phyloP scores from a whole-genome alignment of 140 eudicot genomes.

The Ambrosia hybrid region DNA sequence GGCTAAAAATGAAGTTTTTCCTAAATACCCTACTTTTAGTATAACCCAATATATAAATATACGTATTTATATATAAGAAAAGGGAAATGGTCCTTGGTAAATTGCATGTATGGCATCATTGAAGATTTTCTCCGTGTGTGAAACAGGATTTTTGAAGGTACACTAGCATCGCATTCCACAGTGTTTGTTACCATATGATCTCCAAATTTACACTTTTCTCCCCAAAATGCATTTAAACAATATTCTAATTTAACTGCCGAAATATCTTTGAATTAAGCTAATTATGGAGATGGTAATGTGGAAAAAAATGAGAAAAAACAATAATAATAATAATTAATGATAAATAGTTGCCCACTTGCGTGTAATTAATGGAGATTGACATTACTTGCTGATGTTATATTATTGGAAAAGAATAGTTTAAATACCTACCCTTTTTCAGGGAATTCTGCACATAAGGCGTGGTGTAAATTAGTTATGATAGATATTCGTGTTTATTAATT shows the following conservation, averaged over 20 bases:
- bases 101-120: slow-evolving; percentile 41
- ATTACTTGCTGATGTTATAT: neutral
- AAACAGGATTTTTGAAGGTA: slow-evolving; percentile 39
- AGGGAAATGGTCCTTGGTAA: slow-evolving; percentile 41
- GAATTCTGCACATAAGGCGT: neutral
- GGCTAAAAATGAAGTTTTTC: too few species aligned
- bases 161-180: slow-evolving; percentile 30
- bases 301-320: neutral
- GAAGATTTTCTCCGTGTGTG: slow-evolving; percentile 43
- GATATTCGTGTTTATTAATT: too few species aligned
- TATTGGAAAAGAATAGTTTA: neutral
- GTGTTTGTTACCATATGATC: slow-evolving; percentile 38
- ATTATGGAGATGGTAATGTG: slow-evolving; percentile 1
- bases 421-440: neutral
- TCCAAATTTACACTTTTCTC: slow-evolving; percentile 32
- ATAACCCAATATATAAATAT: neutral
- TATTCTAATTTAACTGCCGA: neutral
- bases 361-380: neutral
- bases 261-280: neutral
- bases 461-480: neutral
- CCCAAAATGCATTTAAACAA: neutral
- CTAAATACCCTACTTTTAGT: too few species aligned
- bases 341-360: slow-evolving; percentile 30
- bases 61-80: neutral
- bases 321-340: neutral